These are phyloP conservation scores for Cladorrhinum sp. DNA, from an alignment of 2,329 filamentous ascomycete species.

Conservation along the genomic window DNA sequence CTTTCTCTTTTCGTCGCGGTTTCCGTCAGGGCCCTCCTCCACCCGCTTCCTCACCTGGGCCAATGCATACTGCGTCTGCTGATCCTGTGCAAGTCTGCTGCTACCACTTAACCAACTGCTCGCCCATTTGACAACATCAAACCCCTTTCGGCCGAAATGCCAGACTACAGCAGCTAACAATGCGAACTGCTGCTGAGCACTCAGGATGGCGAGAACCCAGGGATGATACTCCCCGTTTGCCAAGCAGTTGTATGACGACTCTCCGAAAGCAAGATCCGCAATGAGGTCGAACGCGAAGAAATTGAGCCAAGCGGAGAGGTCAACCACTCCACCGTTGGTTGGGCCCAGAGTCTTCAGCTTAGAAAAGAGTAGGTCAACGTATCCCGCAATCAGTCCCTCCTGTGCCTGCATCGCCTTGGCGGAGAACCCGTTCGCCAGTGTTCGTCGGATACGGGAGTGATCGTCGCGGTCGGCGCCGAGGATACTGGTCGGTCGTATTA, in stretches of 20 bases:
- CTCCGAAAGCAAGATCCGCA: slow-evolving; percentile 29
- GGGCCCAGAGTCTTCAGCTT: background rate
- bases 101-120: too few relatives aligned
- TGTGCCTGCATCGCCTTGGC: slow-evolving; percentile 37
- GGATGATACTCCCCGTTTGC: slow-evolving; percentile 20
- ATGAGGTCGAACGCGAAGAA: slow-evolving; percentile 30
- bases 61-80: slow-evolving; percentile 5
- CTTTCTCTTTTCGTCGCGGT: background rate
- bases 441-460: slow-evolving; percentile 32
- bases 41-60: slow-evolving; percentile 11
- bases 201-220: slow-evolving; percentile 25
- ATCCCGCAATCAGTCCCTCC: slow-evolving; percentile 34
- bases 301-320: slow-evolving; percentile 26
- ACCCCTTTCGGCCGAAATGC: background rate
- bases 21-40: background rate
- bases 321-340: background rate
- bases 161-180: background rate
- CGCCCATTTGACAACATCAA: background rate
- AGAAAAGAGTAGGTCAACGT: slow-evolving; percentile 34
- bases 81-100: background rate
- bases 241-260: slow-evolving; percentile 27
- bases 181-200: slow-evolving; percentile 12
- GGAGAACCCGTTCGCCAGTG: slow-evolving; percentile 37
- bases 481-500: slow-evolving; percentile 20
- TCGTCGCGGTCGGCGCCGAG: slow-evolving; percentile 29